These are phyloP conservation scores for Umbilicus rupestris DNA, from an alignment of 164 flowering plant genomes.

Conservation along the genomic window DNA sequence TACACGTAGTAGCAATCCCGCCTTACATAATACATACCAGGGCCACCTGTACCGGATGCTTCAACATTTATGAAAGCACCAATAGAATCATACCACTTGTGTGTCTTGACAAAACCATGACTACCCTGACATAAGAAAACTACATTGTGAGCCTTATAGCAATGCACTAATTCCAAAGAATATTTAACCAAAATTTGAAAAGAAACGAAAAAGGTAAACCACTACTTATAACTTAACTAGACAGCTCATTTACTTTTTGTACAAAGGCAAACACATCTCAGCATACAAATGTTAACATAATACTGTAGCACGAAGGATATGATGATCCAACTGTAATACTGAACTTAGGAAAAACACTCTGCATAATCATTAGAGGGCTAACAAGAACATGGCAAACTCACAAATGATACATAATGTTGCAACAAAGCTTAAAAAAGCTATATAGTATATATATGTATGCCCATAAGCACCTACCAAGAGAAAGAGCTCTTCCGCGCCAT, in stretches of 20 bases:
- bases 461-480: conserved; percentile 54
- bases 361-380: too few relatives aligned
- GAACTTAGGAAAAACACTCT: too few relatives aligned
- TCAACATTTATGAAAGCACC: conserved; percentile 94
- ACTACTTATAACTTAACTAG: not conserved
- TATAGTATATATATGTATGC: not conserved
- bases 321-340: too few relatives aligned
- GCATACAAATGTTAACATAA: not conserved
- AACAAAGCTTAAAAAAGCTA: not conserved
- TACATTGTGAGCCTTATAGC: not conserved
- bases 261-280: not conserved
- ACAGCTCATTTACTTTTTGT: not conserved
- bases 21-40: conserved; percentile 35
- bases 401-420: not conserved
- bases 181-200: not conserved
- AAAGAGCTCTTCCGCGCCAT: conserved; percentile 98
- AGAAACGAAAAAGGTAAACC: not conserved
- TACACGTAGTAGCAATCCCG: not conserved
- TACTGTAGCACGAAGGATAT: not conserved
- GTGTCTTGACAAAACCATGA: conserved; percentile 87
- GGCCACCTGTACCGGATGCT: conserved; percentile 92
- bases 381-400: not conserved
- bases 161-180: not conserved
- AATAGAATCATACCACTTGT: conserved; percentile 71
- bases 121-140: conserved; percentile 48